These are phyloP conservation scores for Eimeria maxima DNA, from an alignment of 169 alveolate species.

Conservation along the genomic window DNA sequence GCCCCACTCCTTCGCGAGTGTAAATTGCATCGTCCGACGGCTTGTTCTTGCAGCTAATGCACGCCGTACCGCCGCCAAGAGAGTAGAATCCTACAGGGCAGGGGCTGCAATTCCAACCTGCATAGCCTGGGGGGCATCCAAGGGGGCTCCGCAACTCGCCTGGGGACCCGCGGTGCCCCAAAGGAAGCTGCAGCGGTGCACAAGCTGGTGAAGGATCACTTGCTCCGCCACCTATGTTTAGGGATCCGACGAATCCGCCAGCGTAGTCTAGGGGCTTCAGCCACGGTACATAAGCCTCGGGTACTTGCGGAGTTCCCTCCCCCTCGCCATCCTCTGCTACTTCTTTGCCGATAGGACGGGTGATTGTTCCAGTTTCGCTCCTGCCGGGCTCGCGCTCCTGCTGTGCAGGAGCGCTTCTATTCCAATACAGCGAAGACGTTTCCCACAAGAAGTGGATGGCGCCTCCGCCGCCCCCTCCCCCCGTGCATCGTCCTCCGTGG, in stretches of 20 bases:
- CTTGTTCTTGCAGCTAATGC: slow-evolving; percentile 63
- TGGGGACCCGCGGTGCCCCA: slow-evolving; percentile 49
- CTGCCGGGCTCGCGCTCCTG: not conserved
- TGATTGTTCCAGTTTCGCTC: not conserved
- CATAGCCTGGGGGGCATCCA: slow-evolving; percentile 78
- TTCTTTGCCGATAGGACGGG: not conserved
- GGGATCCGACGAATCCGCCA: slow-evolving; percentile 40
- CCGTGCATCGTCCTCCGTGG: slow-evolving; percentile 77
- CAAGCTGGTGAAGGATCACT: slow-evolving; percentile 67
- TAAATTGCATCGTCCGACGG: slow-evolving; percentile 46
- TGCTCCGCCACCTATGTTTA: slow-evolving; percentile 52
- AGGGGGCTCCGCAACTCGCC: slow-evolving; percentile 68
- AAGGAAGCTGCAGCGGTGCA: slow-evolving; percentile 63
- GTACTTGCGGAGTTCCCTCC: not conserved
- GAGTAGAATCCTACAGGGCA: slow-evolving; percentile 61
- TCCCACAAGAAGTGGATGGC: slow-evolving; percentile 65
- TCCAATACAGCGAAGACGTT: slow-evolving; percentile 3
- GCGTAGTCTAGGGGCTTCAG: slow-evolving; percentile 65
- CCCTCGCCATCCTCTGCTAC: not conserved
- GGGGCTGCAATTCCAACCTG: slow-evolving; percentile 75
- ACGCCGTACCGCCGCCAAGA: slow-evolving; percentile 31
- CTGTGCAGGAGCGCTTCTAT: not conserved
- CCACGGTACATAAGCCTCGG: slow-evolving; percentile 43
- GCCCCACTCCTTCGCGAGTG: slow-evolving; percentile 16
- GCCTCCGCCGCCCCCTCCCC: slow-evolving; percentile 84